phyloP scores from a whole-genome alignment of 2,329 filamentous ascomycete species.

The Paraphaeosphaeria minitans region DNA sequence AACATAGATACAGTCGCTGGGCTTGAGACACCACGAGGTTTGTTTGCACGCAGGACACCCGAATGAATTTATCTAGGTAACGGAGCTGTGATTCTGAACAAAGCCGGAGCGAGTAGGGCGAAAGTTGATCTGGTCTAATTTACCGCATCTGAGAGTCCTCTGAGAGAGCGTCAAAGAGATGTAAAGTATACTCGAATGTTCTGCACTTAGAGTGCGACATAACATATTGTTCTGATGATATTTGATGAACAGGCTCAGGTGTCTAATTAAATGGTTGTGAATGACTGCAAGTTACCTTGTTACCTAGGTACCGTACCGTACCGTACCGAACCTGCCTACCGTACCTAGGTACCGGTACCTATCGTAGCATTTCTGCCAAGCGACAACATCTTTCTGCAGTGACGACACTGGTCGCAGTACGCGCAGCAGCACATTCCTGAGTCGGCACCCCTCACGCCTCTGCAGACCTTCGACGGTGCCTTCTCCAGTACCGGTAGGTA shows the following conservation, averaged over 20 bases:
- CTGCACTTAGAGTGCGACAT: not conserved
- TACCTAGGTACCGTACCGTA: too few relatives aligned
- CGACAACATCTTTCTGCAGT: too few relatives aligned
- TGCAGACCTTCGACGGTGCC: too few relatives aligned
- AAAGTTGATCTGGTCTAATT: not conserved
- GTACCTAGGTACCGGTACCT: too few relatives aligned
- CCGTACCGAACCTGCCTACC: too few relatives aligned
- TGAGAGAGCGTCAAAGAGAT: not conserved
- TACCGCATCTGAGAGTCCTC: not conserved
- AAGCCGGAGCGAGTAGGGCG: not conserved
- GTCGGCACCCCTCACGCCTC: too few relatives aligned
- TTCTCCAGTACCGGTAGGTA: too few relatives aligned
- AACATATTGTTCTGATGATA: not conserved
- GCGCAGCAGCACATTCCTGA: too few relatives aligned
- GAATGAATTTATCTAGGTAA: conserved; percentile 5
- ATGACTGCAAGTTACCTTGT: too few relatives aligned
- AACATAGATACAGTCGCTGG: not conserved
- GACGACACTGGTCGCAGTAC: too few relatives aligned
- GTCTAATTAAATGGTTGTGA: too few relatives aligned
- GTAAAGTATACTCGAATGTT: not conserved
- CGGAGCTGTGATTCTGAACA: not conserved
- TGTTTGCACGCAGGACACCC: not conserved
- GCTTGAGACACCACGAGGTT: not conserved
- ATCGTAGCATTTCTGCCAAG: too few relatives aligned
- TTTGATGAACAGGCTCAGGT: not conserved